Percentiles rank a stretch among this genome's conserved stretches.
phyloP scores from a whole-genome alignment of 495 filamentous ascomycete genomes.

The Hypoxylon crocopeplum region DNA sequence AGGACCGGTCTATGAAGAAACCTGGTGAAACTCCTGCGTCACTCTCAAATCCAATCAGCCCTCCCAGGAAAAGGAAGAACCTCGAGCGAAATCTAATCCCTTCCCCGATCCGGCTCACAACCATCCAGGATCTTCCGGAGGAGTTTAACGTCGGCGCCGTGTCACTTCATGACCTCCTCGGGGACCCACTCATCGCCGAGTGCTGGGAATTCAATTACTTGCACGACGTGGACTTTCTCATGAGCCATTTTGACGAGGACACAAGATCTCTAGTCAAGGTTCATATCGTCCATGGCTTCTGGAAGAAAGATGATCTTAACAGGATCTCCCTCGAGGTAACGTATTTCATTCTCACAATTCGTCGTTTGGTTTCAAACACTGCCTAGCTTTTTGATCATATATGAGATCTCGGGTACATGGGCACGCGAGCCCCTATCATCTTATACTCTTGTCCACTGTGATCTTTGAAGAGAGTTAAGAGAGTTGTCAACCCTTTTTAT shows the following conservation, averaged over 20 bases:
- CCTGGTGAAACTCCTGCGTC: constrained; percentile 26
- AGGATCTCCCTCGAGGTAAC: constrained; percentile 67
- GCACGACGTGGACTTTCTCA: constrained; percentile 78
- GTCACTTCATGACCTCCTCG: constrained; percentile 73
- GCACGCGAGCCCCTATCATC: too few species aligned
- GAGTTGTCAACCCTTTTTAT: too few species aligned
- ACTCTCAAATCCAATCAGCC: constrained; percentile 49
- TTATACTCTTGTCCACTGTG: too few species aligned
- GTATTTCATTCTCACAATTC: background rate
- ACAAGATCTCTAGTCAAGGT: constrained; percentile 68
- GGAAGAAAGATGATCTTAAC: constrained; percentile 75
- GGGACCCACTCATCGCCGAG: constrained; percentile 81
- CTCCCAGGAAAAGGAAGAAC: constrained; percentile 43
- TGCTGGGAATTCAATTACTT: constrained; percentile 93
- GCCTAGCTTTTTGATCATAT: background rate
- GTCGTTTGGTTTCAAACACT: background rate
- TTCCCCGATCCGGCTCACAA: constrained; percentile 79
- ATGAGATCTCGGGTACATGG: background rate
- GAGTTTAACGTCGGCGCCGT: constrained; percentile 72
- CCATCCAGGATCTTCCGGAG: constrained; percentile 67
- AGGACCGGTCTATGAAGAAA: background rate
- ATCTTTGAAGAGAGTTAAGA: too few species aligned
- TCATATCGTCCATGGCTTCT: constrained; percentile 85
- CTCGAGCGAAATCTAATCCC: constrained; percentile 30
- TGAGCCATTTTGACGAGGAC: constrained; percentile 71